phyloP scores from a whole-genome alignment of 345 rosid genomes.

The Arabis hirsuta region DNA sequence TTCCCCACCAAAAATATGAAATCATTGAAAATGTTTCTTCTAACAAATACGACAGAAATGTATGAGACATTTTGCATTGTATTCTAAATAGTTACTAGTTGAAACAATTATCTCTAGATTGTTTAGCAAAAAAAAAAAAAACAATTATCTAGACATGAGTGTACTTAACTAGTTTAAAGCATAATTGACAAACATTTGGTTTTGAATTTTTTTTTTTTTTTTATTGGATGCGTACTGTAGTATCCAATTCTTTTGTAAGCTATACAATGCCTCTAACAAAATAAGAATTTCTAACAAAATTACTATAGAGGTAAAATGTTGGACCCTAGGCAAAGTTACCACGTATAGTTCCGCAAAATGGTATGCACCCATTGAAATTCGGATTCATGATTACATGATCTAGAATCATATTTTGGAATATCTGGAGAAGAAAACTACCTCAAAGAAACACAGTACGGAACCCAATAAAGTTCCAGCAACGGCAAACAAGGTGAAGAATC shows the following conservation, averaged over 20 bases:
- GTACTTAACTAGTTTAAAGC: no score
- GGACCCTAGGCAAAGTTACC: not conserved
- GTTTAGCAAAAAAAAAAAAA: no score
- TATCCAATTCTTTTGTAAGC: no score
- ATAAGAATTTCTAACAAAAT: no score
- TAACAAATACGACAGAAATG: not conserved
- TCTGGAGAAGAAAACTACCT: conserved; percentile 48
- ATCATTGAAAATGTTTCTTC: not conserved
- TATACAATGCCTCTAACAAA: no score
- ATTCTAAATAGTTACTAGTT: not conserved
- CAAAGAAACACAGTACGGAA: conserved; percentile 67
- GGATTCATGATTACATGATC: not conserved
- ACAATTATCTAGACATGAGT: not conserved
- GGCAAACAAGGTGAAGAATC: conserved; percentile 70
- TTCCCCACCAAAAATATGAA: not conserved
- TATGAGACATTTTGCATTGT: not conserved
- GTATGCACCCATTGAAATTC: not conserved
- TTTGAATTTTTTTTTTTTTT: no score
- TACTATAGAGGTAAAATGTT: not conserved
- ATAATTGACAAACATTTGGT: no score
- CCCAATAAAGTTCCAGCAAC: conserved; percentile 75
- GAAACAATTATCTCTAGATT: not conserved
- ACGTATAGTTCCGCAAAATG: not conserved
- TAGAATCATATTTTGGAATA: not conserved
- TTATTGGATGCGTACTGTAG: no score